phyloP scores from a whole-genome alignment of 139 green algal genomes.

The Coccomyxa sp. region DNA sequence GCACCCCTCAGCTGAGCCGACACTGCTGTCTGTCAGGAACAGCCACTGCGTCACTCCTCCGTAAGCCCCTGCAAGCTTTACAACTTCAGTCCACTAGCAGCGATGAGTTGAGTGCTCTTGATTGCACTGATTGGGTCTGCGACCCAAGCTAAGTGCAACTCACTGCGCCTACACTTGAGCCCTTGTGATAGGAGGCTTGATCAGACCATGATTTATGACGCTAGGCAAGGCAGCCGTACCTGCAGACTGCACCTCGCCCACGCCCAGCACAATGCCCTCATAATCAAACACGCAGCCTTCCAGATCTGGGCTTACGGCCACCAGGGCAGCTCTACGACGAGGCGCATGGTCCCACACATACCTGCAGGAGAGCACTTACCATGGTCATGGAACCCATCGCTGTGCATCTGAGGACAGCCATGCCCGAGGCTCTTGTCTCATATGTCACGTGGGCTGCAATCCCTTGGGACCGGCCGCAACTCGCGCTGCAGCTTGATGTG shows the following conservation, averaged over 20 bases:
- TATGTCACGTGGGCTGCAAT: too few relatives aligned
- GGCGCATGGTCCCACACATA: too few relatives aligned
- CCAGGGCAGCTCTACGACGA: neutral
- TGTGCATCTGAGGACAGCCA: too few relatives aligned
- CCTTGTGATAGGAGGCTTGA: neutral
- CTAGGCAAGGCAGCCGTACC: neutral
- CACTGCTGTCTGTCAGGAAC: constrained; percentile 15
- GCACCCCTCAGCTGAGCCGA: neutral
- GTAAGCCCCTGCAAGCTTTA: neutral
- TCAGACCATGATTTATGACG: neutral
- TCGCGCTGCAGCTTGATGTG: too few relatives aligned
- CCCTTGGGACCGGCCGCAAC: too few relatives aligned
- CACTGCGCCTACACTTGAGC: neutral
- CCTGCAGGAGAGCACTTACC: too few relatives aligned
- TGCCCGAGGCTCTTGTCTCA: too few relatives aligned
- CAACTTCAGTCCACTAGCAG: neutral
- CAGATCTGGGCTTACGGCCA: neutral
- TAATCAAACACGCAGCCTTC: constrained; percentile 3
- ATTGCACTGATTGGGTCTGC: neutral
- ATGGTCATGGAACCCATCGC: too few relatives aligned
- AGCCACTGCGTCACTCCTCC: constrained; percentile 11
- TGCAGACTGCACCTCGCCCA: neutral
- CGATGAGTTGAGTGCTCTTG: neutral
- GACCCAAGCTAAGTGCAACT: neutral
- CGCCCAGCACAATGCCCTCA: neutral